Evolutionary conservation across 108 stramenopile genomes (phyloP).

Genomic region (Epithemia pelagica): DNA sequence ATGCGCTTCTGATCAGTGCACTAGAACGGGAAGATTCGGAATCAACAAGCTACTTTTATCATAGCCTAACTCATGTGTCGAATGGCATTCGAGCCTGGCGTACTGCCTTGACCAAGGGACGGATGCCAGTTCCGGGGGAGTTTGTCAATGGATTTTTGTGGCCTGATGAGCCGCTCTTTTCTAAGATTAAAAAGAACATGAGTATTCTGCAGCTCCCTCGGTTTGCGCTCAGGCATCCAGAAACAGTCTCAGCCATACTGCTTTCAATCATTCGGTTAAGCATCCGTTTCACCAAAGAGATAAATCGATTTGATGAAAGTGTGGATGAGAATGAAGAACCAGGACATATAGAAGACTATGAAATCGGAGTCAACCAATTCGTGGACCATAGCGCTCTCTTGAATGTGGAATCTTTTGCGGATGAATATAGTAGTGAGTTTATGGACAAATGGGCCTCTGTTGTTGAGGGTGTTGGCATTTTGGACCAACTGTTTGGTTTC

Average conservation of each 20-base stretch:
- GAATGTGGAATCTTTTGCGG: neutral
- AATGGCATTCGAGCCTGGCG: conserved; percentile 26
- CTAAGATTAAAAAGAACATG: conserved; percentile 21
- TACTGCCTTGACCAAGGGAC: conserved; percentile 20
- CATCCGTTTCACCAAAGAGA: conserved; percentile 23
- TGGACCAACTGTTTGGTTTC: conserved; percentile 59
- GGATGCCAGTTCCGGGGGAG: conserved; percentile 23
- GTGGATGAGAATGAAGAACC: neutral
- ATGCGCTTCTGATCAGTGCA: neutral
- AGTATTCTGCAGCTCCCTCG: conserved; percentile 42
- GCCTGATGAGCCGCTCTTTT: conserved; percentile 56
- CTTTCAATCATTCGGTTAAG: conserved; percentile 35
- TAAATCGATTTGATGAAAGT: neutral
- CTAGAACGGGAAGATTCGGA: neutral
- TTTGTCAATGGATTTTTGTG: conserved; percentile 21
- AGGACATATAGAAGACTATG: too few relatives aligned
- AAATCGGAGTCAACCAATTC: neutral
- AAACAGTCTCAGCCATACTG: conserved; percentile 41
- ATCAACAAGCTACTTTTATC: neutral
- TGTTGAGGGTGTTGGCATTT: conserved; percentile 36
- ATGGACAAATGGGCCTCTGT: conserved; percentile 39
- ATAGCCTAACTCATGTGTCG: neutral
- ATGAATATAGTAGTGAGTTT: conserved; percentile 13
- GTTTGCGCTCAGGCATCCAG: conserved; percentile 54
- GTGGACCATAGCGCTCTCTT: neutral